Conservation (phyloP, 2,329 filamentous ascomycete species). For the Sporothrix humicola region DNA sequence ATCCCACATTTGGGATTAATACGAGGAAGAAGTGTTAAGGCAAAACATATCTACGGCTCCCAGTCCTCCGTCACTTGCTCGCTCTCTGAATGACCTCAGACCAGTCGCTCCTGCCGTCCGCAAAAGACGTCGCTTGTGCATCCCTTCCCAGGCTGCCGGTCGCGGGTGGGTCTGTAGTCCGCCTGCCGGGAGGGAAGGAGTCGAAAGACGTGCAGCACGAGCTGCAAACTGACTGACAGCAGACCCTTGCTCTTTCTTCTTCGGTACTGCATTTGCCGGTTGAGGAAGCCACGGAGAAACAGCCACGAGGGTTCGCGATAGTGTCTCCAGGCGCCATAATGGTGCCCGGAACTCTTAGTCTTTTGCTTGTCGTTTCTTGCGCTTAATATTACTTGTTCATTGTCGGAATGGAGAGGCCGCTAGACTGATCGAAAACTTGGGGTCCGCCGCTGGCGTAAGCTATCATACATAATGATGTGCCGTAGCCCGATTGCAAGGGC, state of each 20-base stretch:
- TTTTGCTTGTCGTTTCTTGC: background rate
- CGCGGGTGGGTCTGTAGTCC: background rate
- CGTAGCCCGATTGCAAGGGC: background rate
- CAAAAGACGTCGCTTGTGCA: background rate
- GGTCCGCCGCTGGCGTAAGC: background rate
- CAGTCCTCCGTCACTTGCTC: too few relatives aligned
- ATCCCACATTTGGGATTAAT: background rate
- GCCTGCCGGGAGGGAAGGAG: background rate
- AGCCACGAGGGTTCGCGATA: background rate
- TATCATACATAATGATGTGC: background rate
- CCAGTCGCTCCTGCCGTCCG: conserved; percentile 4
- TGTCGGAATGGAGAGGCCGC: background rate
- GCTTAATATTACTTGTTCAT: too few relatives aligned
- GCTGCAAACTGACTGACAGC: background rate
- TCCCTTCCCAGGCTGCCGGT: conserved; percentile 12
- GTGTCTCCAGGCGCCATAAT: background rate
- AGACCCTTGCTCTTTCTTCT: background rate
- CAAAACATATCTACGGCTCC: too few relatives aligned
- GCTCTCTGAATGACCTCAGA: background rate
- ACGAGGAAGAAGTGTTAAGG: background rate
- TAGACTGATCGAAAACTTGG: background rate
- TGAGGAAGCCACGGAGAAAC: background rate
- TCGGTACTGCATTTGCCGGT: background rate
- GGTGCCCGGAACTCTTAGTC: background rate
- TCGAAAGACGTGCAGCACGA: background rate